Base-by-base conservation (phyloP, 345 rosid genomes). In the Theobroma cacao region DNA sequence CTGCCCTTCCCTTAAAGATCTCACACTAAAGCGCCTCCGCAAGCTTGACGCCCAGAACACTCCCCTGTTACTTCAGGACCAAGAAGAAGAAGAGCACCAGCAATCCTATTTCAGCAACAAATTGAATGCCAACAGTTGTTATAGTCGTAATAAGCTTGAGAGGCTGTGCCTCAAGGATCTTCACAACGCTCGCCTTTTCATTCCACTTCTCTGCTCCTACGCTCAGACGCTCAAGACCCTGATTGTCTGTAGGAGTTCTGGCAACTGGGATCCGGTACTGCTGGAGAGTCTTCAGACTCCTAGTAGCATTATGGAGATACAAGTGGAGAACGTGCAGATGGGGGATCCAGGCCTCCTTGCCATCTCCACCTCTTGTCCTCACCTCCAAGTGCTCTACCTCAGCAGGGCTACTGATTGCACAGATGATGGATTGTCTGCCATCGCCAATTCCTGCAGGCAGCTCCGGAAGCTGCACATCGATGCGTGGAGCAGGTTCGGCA, bases 11-110 rank as follows among this genome's bases (percentile, higher is more conserved):
- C 80, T 87, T 52, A 75, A 66, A 22, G 84, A 83, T 41, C 83
- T 88, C 41, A 84, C 90, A 14, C 80, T 87, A 28, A 88, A 85
- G 81, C 85, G 88, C 59, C 83, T 85, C 18, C 82, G 87, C 17
- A 82, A 83, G 75, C 85, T 87, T n/a, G 89, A 84, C 41, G 74
- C 84, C 2, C 82, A 84, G 73, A 79, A 71, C 80, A 67, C 74
- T 3, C 85, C 84, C 24, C 50, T 86, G 38, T 79, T 80, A 43
- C 26, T 68, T 20, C 55, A 68, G 13, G 9, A 68, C 20, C 53
- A 40, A 24, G 53, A 4, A 48, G 5, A 10, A 48, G 18, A 14
- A 6, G 33, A 26, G 43, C n/a, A 26, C 5, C 15, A 24, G 0
- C 52, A 66, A 38, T 62, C 43, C 41, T 11, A 24, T 17, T 59